Evolutionary conservation across 768 basidiomycete genomes (phyloP).

Genomic region (Myochromella boudieri): DNA sequence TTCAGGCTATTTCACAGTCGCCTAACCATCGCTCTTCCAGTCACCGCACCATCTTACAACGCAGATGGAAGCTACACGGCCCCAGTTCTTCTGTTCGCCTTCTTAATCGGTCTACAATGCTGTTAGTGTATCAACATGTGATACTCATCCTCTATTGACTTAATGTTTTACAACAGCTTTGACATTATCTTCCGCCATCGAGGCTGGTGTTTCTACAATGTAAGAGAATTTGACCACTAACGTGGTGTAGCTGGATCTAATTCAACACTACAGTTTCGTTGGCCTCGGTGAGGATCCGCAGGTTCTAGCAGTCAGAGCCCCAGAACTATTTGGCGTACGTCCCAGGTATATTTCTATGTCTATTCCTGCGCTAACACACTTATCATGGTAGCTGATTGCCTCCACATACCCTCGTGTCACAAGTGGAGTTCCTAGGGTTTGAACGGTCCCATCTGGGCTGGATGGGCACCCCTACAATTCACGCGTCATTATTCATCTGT

Average conservation of each 20-base stretch:
- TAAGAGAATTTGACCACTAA: slow-evolving; percentile 30
- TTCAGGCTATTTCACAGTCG: too few relatives aligned
- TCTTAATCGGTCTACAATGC: slow-evolving; percentile 75
- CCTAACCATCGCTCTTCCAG: slow-evolving; percentile 31
- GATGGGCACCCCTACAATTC: too few relatives aligned
- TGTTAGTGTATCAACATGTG: slow-evolving; percentile 41
- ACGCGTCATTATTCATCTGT: too few relatives aligned
- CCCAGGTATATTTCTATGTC: not conserved
- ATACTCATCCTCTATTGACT: slow-evolving; percentile 4
- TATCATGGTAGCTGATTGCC: slow-evolving; percentile 54
- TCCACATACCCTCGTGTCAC: slow-evolving; percentile 70
- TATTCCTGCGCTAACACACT: not conserved
- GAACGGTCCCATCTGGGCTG: slow-evolving; percentile 14
- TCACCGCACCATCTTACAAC: slow-evolving; percentile 77
- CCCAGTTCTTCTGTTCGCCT: slow-evolving; percentile 75
- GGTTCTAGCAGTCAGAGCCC: slow-evolving; percentile 70
- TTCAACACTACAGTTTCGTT: slow-evolving; percentile 60
- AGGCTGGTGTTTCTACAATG: slow-evolving; percentile 89
- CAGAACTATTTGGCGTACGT: slow-evolving; percentile 64
- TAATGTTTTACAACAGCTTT: slow-evolving; percentile 39
- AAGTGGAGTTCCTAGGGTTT: slow-evolving; percentile 45
- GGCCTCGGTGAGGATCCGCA: slow-evolving; percentile 84
- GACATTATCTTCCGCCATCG: slow-evolving; percentile 71
- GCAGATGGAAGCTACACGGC: slow-evolving; percentile 73
- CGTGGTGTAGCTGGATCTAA: too few relatives aligned